Evolutionary conservation across 2,329 filamentous ascomycete species (phyloP).

Genomic region (Chrysosporium queenslandicum): DNA sequence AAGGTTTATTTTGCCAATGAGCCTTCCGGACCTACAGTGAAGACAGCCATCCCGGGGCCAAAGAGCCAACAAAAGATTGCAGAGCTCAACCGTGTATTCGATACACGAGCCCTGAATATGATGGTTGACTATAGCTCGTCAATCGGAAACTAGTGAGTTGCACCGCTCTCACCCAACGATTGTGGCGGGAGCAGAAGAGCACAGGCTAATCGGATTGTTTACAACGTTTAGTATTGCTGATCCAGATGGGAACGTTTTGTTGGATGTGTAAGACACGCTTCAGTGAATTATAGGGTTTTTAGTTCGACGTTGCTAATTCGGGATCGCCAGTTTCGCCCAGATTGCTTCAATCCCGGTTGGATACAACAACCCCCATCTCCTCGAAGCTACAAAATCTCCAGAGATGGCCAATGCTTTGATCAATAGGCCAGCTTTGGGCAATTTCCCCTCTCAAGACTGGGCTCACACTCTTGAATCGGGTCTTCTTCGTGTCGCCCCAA

Average conservation of each 20-base stretch:
- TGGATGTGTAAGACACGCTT: conserved; percentile 41
- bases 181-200: background rate
- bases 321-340: conserved; percentile 58
- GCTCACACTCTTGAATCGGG: conserved; percentile 66
- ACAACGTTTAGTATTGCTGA: conserved; percentile 35
- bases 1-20: conserved; percentile 50
- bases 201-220: background rate
- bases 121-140: conserved; percentile 65
- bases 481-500: conserved; percentile 71
- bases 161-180: background rate
- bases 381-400: conserved; percentile 58
- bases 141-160: conserved; percentile 61
- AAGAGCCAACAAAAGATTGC: conserved; percentile 58
- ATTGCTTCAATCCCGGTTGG: conserved; percentile 88
- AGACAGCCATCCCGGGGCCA: conserved; percentile 62
- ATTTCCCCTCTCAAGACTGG: conserved; percentile 84
- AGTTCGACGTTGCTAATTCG: conserved; percentile 10
- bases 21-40: conserved; percentile 45
- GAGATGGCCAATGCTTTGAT: conserved; percentile 74
- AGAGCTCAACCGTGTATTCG: conserved; percentile 68
- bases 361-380: conserved; percentile 77
- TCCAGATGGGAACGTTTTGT: conserved; percentile 42
- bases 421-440: conserved; percentile 81
- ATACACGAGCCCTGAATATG: conserved; percentile 78
- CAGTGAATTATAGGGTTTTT: too few relatives aligned